Evolutionary conservation across 495 filamentous ascomycete species (phyloP).

Genomic region (Trichodelitschia bisporula): DNA sequence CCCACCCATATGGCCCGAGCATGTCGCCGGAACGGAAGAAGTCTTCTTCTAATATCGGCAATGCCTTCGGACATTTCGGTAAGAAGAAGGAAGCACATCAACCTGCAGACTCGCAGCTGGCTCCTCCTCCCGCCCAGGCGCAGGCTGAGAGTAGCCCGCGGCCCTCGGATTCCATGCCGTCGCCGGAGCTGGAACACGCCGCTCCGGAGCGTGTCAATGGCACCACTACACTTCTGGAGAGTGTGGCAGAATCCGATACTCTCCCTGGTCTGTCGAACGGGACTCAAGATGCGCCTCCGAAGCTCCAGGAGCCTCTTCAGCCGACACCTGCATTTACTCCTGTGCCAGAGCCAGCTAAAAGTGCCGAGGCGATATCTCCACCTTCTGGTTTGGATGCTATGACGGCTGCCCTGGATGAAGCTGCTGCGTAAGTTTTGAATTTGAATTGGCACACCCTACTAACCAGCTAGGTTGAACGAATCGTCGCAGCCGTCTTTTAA

Average conservation of each 20-base stretch:
- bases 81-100: too few species aligned
- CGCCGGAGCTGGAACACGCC: too few species aligned
- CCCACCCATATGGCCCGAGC: slow-evolving; percentile 12
- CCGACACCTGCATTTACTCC: slow-evolving; percentile 5
- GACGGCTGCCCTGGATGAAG: slow-evolving; percentile 58
- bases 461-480: too few species aligned
- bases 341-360: slow-evolving; percentile 14
- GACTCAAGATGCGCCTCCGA: slow-evolving; percentile 8
- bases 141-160: too few species aligned
- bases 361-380: slow-evolving; percentile 43
- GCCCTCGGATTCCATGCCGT: too few species aligned
- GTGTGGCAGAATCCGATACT: too few species aligned
- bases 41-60: slow-evolving; percentile 10
- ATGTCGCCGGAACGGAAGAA: slow-evolving; percentile 16
- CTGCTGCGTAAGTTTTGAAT: slow-evolving; percentile 21
- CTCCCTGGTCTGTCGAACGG: slow-evolving; percentile 11
- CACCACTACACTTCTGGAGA: too few species aligned
- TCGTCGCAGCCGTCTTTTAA: slow-evolving; percentile 36
- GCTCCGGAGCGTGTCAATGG: too few species aligned
- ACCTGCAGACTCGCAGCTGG: too few species aligned
- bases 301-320: slow-evolving; percentile 13
- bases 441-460: too few species aligned
- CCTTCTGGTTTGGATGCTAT: slow-evolving; percentile 51
- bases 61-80: too few species aligned
- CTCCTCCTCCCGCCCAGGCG: too few species aligned